Conservation (phyloP, 495 filamentous ascomycete genomes). For the Daldinia decipiens region DNA sequence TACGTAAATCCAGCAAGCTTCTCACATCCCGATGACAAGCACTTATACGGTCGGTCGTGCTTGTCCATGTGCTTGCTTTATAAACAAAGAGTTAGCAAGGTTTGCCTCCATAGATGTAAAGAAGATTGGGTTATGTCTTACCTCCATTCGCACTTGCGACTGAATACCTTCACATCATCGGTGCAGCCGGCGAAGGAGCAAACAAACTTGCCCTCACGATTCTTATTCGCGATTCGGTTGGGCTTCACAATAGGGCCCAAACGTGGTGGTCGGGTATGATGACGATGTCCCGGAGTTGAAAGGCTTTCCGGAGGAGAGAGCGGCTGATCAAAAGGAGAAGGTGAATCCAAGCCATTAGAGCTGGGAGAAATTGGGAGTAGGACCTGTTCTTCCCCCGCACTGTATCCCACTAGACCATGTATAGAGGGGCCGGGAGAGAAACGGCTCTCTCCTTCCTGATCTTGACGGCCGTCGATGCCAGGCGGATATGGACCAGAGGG, state of each 20-base stretch:
- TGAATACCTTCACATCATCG: constrained; percentile 68
- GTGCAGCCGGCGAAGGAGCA: constrained; percentile 73
- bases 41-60: constrained; percentile 91
- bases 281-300: not conserved
- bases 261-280: constrained; percentile 40
- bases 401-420: constrained; percentile 15
- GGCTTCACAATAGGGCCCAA: constrained; percentile 62
- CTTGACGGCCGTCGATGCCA: constrained; percentile 28
- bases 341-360: constrained; percentile 19
- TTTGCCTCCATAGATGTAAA: not conserved
- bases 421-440: constrained; percentile 13
- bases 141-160: constrained; percentile 92
- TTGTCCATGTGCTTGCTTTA: constrained; percentile 95
- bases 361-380: constrained; percentile 35
- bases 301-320: constrained; percentile 29
- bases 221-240: constrained; percentile 61
- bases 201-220: constrained; percentile 72
- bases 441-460: constrained; percentile 15
- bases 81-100: constrained; percentile 26
- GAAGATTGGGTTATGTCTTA: constrained; percentile 58
- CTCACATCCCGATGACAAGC: constrained; percentile 77
- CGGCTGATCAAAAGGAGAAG: constrained; percentile 13
- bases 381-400: constrained; percentile 17
- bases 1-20: constrained; percentile 95
- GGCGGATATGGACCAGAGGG: constrained; percentile 52